Percentiles rank a stretch among this genome's conserved stretches.
Evolutionary conservation across 2,329 filamentous ascomycete genomes (phyloP).

Genomic region (Xylariaceae sp.): DNA sequence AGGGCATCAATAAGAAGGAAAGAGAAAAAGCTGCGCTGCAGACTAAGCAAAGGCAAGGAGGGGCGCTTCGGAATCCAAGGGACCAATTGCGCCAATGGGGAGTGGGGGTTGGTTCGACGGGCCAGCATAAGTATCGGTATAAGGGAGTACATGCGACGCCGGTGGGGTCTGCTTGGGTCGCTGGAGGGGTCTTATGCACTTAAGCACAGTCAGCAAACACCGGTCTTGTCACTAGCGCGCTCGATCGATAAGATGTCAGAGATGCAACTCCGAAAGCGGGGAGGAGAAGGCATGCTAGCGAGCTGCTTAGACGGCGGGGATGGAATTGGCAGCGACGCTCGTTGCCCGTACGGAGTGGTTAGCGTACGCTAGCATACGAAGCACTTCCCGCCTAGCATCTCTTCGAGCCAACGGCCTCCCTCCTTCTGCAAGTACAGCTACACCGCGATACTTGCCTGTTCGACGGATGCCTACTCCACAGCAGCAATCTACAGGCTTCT

Average conservation of each 20-base stretch:
- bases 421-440: neutral
- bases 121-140: neutral
- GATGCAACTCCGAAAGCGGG: constrained; percentile 19
- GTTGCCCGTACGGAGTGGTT: neutral
- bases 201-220: constrained; percentile 15
- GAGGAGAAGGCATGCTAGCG: neutral
- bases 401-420: neutral
- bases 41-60: constrained; percentile 15
- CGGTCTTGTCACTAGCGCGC: constrained; percentile 13
- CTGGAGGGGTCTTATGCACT: constrained; percentile 1
- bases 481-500: neutral
- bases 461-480: neutral
- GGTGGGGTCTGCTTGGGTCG: neutral
- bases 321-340: neutral
- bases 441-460: neutral
- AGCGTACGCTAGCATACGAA: neutral
- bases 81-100: neutral
- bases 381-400: neutral
- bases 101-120: constrained; percentile 9
- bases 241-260: constrained; percentile 8
- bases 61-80: constrained; percentile 16
- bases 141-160: neutral
- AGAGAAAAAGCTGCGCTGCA: constrained; percentile 7
- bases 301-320: neutral
- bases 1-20: constrained; percentile 16